Evolutionary conservation across 2,329 filamentous ascomycete genomes (phyloP).

Genomic region (Trichoderma endophyticum): DNA sequence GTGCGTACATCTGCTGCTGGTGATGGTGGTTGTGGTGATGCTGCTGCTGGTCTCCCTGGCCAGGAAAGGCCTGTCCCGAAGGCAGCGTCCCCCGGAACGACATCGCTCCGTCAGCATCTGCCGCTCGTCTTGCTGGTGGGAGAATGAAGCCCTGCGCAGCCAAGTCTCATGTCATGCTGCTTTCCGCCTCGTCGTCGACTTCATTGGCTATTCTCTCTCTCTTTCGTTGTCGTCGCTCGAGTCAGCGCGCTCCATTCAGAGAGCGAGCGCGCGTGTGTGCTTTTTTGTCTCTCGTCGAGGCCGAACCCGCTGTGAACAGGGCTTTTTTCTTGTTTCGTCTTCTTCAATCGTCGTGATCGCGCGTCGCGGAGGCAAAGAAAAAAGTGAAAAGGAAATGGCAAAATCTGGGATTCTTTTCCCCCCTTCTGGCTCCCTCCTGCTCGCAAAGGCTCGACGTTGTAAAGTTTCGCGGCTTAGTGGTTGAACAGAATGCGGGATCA

Average conservation of each 20-base stretch:
- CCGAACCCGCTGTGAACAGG: background rate
- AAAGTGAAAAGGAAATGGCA: background rate
- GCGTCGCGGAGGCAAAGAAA: background rate
- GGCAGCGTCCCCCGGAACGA: conserved; percentile 39
- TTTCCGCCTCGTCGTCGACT: conserved; percentile 2
- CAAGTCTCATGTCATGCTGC: conserved; percentile 20
- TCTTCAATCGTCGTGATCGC: background rate
- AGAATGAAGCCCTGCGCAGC: conserved; percentile 10
- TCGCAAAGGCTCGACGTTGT: background rate
- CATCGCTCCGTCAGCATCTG: conserved; percentile 26
- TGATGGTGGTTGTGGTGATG: conserved; percentile 24
- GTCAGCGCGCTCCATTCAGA: background rate
- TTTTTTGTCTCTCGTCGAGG: background rate
- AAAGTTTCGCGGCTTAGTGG: background rate
- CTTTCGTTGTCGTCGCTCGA: background rate
- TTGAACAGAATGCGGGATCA: background rate
- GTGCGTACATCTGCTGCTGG: background rate
- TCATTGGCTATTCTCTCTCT: background rate
- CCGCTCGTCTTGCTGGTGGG: conserved; percentile 17
- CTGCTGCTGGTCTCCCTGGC: conserved; percentile 34
- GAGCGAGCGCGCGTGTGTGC: background rate
- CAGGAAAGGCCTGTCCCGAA: conserved; percentile 39
- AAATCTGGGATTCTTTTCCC: background rate
- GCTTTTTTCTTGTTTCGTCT: background rate
- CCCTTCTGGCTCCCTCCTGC: background rate